Evolutionary conservation across 805 yeast genomes (phyloP), one percentile per base, ranked within the genome.

Genomic region (Cyberlindnera mycetangii): DNA sequence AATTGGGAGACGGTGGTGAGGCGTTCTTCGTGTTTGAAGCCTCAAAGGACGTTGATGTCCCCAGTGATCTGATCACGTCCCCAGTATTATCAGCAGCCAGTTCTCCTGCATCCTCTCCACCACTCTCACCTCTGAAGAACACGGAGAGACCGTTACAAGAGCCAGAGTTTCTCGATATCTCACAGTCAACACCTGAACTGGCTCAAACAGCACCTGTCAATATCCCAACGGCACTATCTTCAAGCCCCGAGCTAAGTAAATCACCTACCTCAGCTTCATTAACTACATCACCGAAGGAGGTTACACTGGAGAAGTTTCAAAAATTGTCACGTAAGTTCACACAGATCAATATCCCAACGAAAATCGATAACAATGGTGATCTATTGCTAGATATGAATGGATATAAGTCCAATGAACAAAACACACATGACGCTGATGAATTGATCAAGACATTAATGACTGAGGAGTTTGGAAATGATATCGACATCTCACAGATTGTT

Each of bases 21-120:
- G 99, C 98, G 0, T 89, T 89, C 62, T 93, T 93, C 60, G 98
- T 93, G 33, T 92, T 93, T 67, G 96, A 89, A 58, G 85, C 97
- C 1, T 75, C 75, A 32, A 77, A 75, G 34, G 74, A 74, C 36
- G 58, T 64, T 9, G 69, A 68, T 30, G 82, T 93, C 19, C 96
- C 97, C 1, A 71, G 74, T 44, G 85, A 85, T 47, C 74, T 89
- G 51, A 78, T 89, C 53, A 59, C 63, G 3, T 59, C 63, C 1
- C 63, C 63, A 10, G 63, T 59, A 17, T 28, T 59, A 24, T 51
- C 57, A 17, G 61, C 63, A 4, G 45, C 49, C 2, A 41, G 47
- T 15, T 51, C 54, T 7, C 54, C 54, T 4, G 16, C 44, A 5
- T 45, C 52, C 6, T 57, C 61, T 0, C 63, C 63, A 5, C 55